These are phyloP conservation scores for Pontederia crassipes DNA, from an alignment of 176 grass and related monocot species.

Conservation along the genomic window DNA sequence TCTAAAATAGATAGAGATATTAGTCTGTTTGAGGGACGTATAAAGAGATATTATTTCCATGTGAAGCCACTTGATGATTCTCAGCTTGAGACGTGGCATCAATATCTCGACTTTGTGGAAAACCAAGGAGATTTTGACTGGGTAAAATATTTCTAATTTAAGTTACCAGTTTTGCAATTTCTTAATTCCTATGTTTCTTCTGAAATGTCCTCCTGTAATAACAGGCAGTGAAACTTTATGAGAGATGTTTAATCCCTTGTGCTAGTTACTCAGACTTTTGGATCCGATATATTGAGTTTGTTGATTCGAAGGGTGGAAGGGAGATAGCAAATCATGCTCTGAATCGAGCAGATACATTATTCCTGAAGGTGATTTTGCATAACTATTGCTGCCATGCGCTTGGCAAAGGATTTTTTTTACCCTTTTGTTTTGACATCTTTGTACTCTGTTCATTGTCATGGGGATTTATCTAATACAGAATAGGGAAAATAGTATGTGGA, in stretches of 20 bases:
- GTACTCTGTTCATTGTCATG: constrained; percentile 8
- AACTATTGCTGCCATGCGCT: too few relatives aligned
- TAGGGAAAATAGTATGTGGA: too few relatives aligned
- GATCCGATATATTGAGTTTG: constrained; percentile 85
- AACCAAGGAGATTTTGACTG: constrained; percentile 92
- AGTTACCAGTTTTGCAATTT: background rate
- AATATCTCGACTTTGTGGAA: constrained; percentile 86
- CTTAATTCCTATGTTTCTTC: constrained; percentile 4
- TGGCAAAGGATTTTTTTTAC: too few relatives aligned
- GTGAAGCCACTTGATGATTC: constrained; percentile 66
- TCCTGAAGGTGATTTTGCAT: constrained; percentile 48
- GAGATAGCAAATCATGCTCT: constrained; percentile 83
- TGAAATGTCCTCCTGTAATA: constrained; percentile 25
- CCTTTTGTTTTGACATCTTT: too few relatives aligned
- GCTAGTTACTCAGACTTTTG: constrained; percentile 90
- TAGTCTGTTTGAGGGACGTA: constrained; percentile 51
- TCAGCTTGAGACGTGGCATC: constrained; percentile 87
- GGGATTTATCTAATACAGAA: too few relatives aligned
- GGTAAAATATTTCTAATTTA: constrained; percentile 35
- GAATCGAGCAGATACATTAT: constrained; percentile 52
- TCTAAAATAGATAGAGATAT: constrained; percentile 66
- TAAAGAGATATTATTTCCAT: constrained; percentile 74
- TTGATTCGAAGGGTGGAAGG: constrained; percentile 60
- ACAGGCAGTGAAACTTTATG: constrained; percentile 87
- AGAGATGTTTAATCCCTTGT: constrained; percentile 93